Conservation (phyloP, 2,329 filamentous ascomycete species). For the Colletotrichum incanum region DNA sequence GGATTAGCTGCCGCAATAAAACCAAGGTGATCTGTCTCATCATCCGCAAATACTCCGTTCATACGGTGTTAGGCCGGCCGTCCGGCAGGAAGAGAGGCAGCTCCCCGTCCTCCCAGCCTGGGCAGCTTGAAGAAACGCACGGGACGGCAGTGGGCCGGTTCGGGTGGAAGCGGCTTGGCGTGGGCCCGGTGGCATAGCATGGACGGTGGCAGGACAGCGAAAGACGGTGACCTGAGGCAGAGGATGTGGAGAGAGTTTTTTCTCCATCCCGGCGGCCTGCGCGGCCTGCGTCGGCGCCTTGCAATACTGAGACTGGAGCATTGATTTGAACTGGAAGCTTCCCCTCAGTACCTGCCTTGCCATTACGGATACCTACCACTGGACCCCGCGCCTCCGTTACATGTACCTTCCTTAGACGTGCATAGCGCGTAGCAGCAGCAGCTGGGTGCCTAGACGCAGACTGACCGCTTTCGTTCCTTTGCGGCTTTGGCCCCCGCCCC, state of each 20-base stretch:
- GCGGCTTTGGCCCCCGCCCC: slow-evolving; percentile 32
- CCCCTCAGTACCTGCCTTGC: slow-evolving; percentile 24
- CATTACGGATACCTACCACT: slow-evolving; percentile 14
- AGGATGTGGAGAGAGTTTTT: slow-evolving; percentile 28
- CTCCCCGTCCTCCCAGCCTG: background rate
- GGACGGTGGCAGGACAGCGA: slow-evolving; percentile 7
- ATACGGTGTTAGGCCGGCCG: background rate
- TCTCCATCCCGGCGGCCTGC: slow-evolving; percentile 17
- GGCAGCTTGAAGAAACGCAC: slow-evolving; percentile 15
- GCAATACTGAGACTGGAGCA: slow-evolving; percentile 33
- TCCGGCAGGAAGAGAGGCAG: background rate
- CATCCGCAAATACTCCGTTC: background rate
- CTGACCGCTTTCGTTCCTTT: slow-evolving; percentile 42
- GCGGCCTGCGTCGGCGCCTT: slow-evolving; percentile 36
- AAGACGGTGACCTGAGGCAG: slow-evolving; percentile 37
- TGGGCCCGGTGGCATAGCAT: slow-evolving; percentile 11
- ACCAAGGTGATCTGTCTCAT: too few species aligned
- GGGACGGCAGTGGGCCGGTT: slow-evolving; percentile 31
- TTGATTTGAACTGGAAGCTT: slow-evolving; percentile 28
- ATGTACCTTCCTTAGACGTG: slow-evolving; percentile 39
- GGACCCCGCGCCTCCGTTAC: slow-evolving; percentile 36
- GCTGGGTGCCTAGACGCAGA: slow-evolving; percentile 23
- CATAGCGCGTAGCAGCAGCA: slow-evolving; percentile 27
- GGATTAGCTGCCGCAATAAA: background rate
- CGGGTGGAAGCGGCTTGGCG: slow-evolving; percentile 34